Base-by-base conservation (phyloP, 768 basidiomycete species). In the Boletus rubescentipes region DNA sequence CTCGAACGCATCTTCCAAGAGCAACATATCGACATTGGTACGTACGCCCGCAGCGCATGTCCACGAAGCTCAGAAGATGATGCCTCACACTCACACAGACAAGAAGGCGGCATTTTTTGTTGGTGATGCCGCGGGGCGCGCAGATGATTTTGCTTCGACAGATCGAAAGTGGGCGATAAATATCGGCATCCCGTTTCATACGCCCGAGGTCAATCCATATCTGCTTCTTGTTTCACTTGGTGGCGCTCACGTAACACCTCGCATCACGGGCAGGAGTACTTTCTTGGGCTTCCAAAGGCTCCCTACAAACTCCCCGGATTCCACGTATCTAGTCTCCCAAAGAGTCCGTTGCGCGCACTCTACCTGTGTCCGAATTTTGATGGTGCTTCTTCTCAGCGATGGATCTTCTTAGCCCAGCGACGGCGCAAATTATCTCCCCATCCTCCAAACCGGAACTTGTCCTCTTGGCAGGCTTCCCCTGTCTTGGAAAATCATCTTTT, bases 131-230 rank as follows among this genome's bases (percentile, higher is more conserved):
- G 94, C 93, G 11, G 94, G 93, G 11, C 82, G 94, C 41, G 72
- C 77, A 41, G 69, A 72, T 26, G 94, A 97, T 72, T 91, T 89
- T 66, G 80, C 87, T 8, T 84, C 85, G 55, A 89, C 87, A 0
- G 94, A 97, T 69, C 79, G 87, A 40, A 92, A 95, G 71, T 91
- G 86, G 78, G 92, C 94, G 0, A 67, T 85, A 3, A 96, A 95
- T 59, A 65, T 87, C 9, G 87, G 77, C 0, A 66, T 97, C 3
- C 73, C 73, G 10, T 97, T 96, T 66, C 77, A 78, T 45, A 95
- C 93, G 0, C 94, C 94, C 16, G 94, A 97, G 76, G 92, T 91
- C 57, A 9, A 58, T 30, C 36, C 18, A 18, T 9, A 5, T 51
- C 26, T 20, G 6, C 26, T 4, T 26, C 26, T n/a, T 26, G 20